Percentiles rank a stretch among this genome's conserved stretches.
Evolutionary conservation across 2,329 filamentous ascomycete genomes (phyloP).

Genomic region (Blastomyces gilchristii): DNA sequence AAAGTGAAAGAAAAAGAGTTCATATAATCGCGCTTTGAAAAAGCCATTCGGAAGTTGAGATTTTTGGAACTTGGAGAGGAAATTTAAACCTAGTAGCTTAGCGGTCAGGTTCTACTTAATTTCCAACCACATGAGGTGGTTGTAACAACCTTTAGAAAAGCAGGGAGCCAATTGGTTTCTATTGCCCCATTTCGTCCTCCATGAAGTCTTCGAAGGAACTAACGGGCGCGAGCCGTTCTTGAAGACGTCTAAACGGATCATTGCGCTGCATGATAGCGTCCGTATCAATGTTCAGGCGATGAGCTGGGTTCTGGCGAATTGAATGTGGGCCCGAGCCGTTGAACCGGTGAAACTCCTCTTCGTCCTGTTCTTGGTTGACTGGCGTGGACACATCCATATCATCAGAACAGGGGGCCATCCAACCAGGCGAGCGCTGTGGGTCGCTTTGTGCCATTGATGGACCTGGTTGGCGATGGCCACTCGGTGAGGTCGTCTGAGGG

Average conservation of each 20-base stretch:
- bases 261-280: conserved; percentile 13
- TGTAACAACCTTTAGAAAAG: neutral
- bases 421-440: neutral
- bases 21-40: neutral
- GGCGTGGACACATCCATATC: neutral
- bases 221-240: neutral
- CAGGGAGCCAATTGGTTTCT: neutral
- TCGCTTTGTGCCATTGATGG: neutral
- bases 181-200: neutral
- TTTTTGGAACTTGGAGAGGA: neutral
- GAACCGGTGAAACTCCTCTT: conserved; percentile 9
- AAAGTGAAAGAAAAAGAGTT: neutral
- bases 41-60: neutral
- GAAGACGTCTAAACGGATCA: conserved; percentile 12
- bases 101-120: neutral
- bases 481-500: neutral
- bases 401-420: neutral
- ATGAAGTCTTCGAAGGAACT: conserved; percentile 14
- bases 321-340: conserved; percentile 10
- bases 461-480: neutral
- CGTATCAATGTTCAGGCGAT: conserved; percentile 13
- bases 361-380: neutral
- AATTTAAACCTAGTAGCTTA: neutral
- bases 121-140: neutral
- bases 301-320: conserved; percentile 10